Evolutionary conservation across 2,329 filamentous ascomycete genomes (phyloP), one percentile per base, ranked within the genome.

Genomic region (Seiridium unicorne): DNA sequence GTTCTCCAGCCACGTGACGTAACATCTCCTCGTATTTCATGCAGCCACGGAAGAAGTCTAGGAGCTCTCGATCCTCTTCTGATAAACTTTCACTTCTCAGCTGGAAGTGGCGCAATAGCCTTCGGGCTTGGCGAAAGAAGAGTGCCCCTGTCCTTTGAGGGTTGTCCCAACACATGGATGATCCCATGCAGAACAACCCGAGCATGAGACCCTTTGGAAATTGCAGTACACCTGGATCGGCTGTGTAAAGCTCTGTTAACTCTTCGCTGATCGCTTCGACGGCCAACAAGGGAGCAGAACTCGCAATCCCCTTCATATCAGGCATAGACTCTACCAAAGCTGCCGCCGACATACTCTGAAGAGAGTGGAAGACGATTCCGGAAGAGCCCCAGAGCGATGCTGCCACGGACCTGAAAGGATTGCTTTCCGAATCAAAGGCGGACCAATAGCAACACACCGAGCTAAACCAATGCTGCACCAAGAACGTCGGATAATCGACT

Each of bases 1-100:
- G 35, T 46, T 57, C 55, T 13, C 55, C 55, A n/a, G 44, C 35
- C 18, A 57, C 44, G n/a, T 48, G n/a, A 5, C 55, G 35, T 10
- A 57, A 18, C 55, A 57, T 57, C 42, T 47, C 44, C 48, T 57
- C 55, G 44, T 57, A 57, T 31, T 57, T 57, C 5, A 57, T 40
- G 44, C 55, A 57, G 26, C 55, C 55, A 13, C 18, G 26, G 3
- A 57, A 57, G 55, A 57, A 57, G 10, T 57, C 55, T 18, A 46
- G 26, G 31, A 57, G 55, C 42, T 57, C 26, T 4, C 13, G 42
- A 44, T 57, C 55, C 11, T 57, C 55, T 4, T 40, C 9, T 31
- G 31, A 36, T 3, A 47, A 10, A n/a, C 8, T 11, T 34, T 48
- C 42, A 26, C 31, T 42, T 48, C 44, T 57, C 42, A 35, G 26